Conservation (phyloP, 257 asterid species). For the Jasminum sambac region DNA sequence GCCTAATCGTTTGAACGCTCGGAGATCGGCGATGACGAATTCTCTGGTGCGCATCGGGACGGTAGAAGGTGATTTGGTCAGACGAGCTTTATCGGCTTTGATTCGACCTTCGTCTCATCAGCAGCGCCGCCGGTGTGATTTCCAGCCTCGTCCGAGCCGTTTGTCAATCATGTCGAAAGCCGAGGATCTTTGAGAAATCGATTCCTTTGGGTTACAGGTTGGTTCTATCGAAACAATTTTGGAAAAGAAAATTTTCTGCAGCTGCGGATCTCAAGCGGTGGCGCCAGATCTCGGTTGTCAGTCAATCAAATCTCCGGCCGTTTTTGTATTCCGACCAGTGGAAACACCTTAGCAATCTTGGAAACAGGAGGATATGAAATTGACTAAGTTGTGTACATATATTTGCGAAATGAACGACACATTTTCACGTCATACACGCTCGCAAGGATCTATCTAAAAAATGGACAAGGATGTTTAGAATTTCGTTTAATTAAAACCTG, state of each 20-base stretch:
- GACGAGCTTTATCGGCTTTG: conserved; percentile 72
- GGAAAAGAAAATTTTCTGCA: conserved; percentile 1
- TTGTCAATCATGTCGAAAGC: conserved; percentile 65
- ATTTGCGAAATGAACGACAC: conserved; percentile 37
- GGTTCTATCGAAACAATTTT: conserved; percentile 27
- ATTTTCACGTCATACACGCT: conserved; percentile 30
- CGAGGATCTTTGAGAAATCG: conserved; percentile 26
- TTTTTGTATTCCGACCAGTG: conserved; percentile 35
- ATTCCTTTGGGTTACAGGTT: conserved; percentile 40
- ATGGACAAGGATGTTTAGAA: neutral
- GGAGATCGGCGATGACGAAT: conserved; percentile 92
- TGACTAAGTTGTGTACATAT: conserved; percentile 44
- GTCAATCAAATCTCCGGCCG: conserved; percentile 22
- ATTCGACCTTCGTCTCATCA: conserved; percentile 85
- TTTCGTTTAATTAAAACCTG: conserved; percentile 19
- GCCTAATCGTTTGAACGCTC: conserved; percentile 65
- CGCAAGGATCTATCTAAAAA: conserved; percentile 19
- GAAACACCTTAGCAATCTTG: conserved; percentile 41
- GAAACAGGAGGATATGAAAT: conserved; percentile 36
- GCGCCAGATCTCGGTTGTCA: conserved; percentile 26
- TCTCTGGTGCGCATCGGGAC: conserved; percentile 82
- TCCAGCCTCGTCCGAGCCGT: conserved; percentile 62
- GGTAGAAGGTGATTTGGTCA: conserved; percentile 78
- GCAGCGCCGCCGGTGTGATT: conserved; percentile 62
- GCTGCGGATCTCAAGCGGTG: conserved; percentile 7